A percentile compares a stretch with the other conserved stretches of the same genome.
Conservation (phyloP, 176 grass and related monocot species). For the Triticum turgidum region DNA sequence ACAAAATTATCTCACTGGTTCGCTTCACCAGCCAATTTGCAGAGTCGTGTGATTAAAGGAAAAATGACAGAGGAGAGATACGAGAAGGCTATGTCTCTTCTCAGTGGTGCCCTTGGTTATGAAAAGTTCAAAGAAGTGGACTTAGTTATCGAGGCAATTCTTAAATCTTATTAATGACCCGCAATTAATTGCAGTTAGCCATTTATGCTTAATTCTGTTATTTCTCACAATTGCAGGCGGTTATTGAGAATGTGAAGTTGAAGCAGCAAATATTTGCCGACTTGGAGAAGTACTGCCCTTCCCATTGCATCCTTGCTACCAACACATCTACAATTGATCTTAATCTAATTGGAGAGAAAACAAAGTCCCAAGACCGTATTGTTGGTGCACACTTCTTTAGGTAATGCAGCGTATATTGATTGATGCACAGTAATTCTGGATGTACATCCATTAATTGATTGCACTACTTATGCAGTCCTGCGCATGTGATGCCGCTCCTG, state of each 20-base stretch:
- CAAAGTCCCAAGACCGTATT: constrained; percentile 74
- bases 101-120: constrained; percentile 83
- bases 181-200: not conserved
- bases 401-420: constrained; percentile 40
- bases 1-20: constrained; percentile 18
- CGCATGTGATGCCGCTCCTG: constrained; percentile 88
- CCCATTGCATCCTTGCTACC: constrained; percentile 83
- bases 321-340: constrained; percentile 98
- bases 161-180: not conserved
- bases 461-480: constrained; percentile 51
- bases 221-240: constrained; percentile 54
- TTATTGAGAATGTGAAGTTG: constrained; percentile 80
- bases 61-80: constrained; percentile 85
- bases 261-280: constrained; percentile 95
- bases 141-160: constrained; percentile 83
- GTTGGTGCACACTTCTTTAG: constrained; percentile 96
- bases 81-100: constrained; percentile 67
- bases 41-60: constrained; percentile 76
- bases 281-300: constrained; percentile 75
- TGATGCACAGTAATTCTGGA: not conserved
- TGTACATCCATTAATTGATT: constrained; percentile 8
- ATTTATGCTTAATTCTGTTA: constrained; percentile 7
- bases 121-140: constrained; percentile 75
- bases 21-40: constrained; percentile 68
- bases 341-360: constrained; percentile 87